Conservation (phyloP, 2,329 filamentous ascomycete genomes). For the Alternaria alternata region DNA sequence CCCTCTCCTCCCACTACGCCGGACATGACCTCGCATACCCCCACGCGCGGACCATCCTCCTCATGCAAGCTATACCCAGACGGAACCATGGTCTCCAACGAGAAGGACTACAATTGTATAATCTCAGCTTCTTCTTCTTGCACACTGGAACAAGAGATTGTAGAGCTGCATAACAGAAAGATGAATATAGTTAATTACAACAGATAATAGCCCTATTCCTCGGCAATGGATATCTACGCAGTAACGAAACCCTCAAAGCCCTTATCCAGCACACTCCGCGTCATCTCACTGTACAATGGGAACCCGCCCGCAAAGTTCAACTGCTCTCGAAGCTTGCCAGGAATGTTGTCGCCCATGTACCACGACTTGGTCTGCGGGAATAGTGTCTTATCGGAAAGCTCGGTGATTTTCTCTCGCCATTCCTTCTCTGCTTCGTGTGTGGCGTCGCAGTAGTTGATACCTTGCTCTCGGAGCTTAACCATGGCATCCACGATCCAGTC, state of each 20-base stretch:
- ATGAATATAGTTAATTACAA: slow-evolving; percentile 1
- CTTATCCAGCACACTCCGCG: slow-evolving; percentile 49
- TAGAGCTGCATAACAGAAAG: background rate
- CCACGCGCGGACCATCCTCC: background rate
- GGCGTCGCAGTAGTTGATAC: slow-evolving; percentile 52
- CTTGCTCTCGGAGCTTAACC: slow-evolving; percentile 48
- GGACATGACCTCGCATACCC: background rate
- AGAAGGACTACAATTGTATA: too few species aligned
- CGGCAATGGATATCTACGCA: slow-evolving; percentile 21
- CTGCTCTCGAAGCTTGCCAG: slow-evolving; percentile 56
- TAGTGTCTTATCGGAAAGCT: slow-evolving; percentile 53
- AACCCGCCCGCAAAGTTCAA: slow-evolving; percentile 56
- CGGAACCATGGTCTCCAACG: background rate
- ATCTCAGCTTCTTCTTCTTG: too few species aligned
- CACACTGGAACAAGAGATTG: too few species aligned
- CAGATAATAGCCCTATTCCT: background rate
- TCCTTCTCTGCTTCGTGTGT: slow-evolving; percentile 53
- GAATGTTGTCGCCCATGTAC: slow-evolving; percentile 58
- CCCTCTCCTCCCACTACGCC: background rate
- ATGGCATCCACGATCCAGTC: slow-evolving; percentile 57
- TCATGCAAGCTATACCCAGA: background rate
- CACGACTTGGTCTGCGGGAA: slow-evolving; percentile 53
- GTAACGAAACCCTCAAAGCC: slow-evolving; percentile 47
- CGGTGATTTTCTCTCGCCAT: slow-evolving; percentile 53
- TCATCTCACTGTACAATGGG: slow-evolving; percentile 52